Conservation (phyloP, 768 basidiomycete species). For the Leucosporidium yakuticum region DNA sequence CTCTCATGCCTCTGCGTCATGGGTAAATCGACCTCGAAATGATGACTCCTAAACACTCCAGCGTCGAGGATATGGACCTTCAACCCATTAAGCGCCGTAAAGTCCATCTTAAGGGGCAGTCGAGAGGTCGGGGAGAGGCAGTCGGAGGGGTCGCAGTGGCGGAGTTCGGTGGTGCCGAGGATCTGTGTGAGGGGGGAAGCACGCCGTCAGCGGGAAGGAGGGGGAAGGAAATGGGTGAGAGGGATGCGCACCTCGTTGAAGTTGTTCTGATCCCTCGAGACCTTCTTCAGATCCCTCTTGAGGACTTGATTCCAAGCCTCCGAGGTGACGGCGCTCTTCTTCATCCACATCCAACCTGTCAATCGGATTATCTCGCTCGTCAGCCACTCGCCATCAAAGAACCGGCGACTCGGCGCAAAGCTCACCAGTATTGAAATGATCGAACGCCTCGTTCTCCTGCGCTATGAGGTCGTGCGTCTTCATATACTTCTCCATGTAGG, state of each 20-base stretch:
- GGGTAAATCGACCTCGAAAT: background rate
- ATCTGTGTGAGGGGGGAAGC: background rate
- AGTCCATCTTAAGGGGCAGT: background rate
- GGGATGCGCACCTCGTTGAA: slow-evolving; percentile 18
- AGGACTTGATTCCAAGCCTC: slow-evolving; percentile 24
- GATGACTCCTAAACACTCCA: slow-evolving; percentile 1
- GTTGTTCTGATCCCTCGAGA: slow-evolving; percentile 19
- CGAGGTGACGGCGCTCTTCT: background rate
- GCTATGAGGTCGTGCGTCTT: slow-evolving; percentile 13
- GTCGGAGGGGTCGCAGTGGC: background rate
- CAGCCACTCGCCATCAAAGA: background rate
- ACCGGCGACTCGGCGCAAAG: background rate
- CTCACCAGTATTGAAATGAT: slow-evolving; percentile 29
- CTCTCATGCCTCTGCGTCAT: slow-evolving; percentile 8
- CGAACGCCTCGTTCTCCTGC: slow-evolving; percentile 17
- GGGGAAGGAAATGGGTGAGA: background rate
- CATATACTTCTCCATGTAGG: slow-evolving; percentile 20
- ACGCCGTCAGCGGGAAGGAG: background rate
- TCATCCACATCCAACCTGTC: slow-evolving; percentile 31
- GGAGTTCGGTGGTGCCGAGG: slow-evolving; percentile 9
- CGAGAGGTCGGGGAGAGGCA: background rate
- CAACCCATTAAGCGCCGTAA: slow-evolving; percentile 2
- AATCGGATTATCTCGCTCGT: no score
- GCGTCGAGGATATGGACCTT: slow-evolving; percentile 7
- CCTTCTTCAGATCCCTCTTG: slow-evolving; percentile 5